Conservation (phyloP, 768 basidiomycete species). For the Boletus pseudo-olivaceus region DNA sequence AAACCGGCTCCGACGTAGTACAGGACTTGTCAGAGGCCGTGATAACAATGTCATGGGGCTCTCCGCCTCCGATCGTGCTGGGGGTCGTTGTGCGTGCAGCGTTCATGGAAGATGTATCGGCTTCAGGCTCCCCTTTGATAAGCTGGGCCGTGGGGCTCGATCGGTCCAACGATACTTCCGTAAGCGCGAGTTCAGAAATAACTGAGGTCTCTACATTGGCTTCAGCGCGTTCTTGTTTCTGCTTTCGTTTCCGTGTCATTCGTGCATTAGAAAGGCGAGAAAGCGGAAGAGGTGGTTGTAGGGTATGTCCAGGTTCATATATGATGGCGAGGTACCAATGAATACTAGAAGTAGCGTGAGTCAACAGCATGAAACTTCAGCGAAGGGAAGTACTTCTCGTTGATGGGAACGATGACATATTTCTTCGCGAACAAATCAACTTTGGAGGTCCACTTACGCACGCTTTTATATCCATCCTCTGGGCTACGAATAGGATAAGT, state of each 20-base stretch:
- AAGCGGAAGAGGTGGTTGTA: slow-evolving; percentile 46
- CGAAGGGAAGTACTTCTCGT: slow-evolving; percentile 73
- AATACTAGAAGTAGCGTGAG: slow-evolving; percentile 45
- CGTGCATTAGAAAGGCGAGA: slow-evolving; percentile 7
- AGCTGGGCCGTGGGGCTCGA: neutral
- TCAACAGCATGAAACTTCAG: neutral
- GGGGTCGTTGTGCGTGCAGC: slow-evolving; percentile 23
- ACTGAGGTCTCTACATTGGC: neutral
- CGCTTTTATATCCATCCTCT: slow-evolving; percentile 74
- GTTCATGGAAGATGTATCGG: slow-evolving; percentile 12
- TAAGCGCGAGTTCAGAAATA: neutral
- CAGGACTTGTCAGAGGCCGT: slow-evolving; percentile 14
- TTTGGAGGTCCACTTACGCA: slow-evolving; percentile 92
- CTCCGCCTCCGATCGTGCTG: slow-evolving; percentile 13
- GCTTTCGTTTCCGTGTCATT: slow-evolving; percentile 23
- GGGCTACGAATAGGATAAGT: slow-evolving; percentile 30
- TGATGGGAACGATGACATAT: slow-evolving; percentile 93
- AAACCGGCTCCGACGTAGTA: slow-evolving; percentile 6
- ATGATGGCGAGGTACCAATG: slow-evolving; percentile 99
- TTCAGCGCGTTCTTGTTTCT: slow-evolving; percentile 9
- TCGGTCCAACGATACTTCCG: slow-evolving; percentile 1
- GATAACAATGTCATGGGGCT: slow-evolving; percentile 9
- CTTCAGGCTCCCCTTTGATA: slow-evolving; percentile 10
- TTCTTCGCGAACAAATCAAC: slow-evolving; percentile 87
- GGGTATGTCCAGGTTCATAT: slow-evolving; percentile 65